These are phyloP conservation scores for Climacium dendroides DNA, from an alignment of 225 moss, liverwort and hornwort species.

Conservation along the genomic window DNA sequence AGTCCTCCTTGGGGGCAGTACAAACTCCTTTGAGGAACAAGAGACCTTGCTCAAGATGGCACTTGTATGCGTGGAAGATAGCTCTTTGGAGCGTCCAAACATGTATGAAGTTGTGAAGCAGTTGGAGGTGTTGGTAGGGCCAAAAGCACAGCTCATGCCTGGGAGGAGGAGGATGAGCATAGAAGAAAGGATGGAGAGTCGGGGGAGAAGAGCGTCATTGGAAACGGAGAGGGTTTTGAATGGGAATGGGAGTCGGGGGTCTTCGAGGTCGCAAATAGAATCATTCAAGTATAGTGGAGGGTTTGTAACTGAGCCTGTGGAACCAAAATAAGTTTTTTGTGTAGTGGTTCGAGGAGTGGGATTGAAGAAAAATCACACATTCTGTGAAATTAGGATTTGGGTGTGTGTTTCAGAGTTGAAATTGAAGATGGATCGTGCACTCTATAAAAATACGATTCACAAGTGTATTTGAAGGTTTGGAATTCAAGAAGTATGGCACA, in stretches of 20 bases:
- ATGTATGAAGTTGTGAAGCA: slow-evolving; percentile 70
- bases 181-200: neutral
- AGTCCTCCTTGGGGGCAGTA: neutral
- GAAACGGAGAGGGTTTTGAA: neutral
- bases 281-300: slow-evolving; percentile 59
- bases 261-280: neutral
- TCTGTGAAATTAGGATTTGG: too few species aligned
- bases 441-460: too few species aligned
- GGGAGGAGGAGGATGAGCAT: neutral
- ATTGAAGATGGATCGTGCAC: too few species aligned
- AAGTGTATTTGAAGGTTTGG: too few species aligned
- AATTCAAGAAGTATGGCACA: too few species aligned
- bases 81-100: slow-evolving; percentile 28
- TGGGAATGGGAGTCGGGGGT: neutral
- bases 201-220: neutral
- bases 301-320: neutral
- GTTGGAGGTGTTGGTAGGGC: slow-evolving; percentile 47
- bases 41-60: slow-evolving; percentile 41
- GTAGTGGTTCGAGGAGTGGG: neutral
- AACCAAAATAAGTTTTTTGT: neutral
- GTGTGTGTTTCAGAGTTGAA: too few species aligned
- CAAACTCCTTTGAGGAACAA: neutral
- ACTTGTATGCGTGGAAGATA: slow-evolving; percentile 56
- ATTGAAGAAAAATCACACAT: too few species aligned
- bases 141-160: slow-evolving; percentile 6